Base-by-base conservation (phyloP, 140 eudicot species). In the Bidens hawaiensis region DNA sequence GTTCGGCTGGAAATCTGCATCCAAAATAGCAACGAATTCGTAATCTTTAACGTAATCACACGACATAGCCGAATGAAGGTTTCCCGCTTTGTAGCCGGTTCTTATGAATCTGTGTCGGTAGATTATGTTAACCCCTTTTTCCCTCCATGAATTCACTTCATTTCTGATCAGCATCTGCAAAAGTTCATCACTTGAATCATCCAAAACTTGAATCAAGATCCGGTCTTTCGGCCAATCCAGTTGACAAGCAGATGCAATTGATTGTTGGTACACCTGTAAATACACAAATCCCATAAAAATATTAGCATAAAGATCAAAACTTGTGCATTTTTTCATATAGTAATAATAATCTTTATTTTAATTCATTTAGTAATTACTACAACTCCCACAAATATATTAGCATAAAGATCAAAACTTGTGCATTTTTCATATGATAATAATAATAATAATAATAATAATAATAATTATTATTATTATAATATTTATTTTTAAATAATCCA, bases 181-280 rank as follows among this genome's bases (percentile, higher is more conserved):
- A 23, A 76, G 67, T 64, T 89, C 95, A 65, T 89, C 97, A 51
- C 86, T 91, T 41, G 97, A 89, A 76, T 89, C 97, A 57, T 89
- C 97, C 75, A 89, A 78, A 6, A 90, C 87, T 80, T 90, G 97
- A 41, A 90, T 67, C 55, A 90, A 75, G 62, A 90, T 68, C 54
- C 88, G 77, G 63, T 90, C 90, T 69, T 79, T 86, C 5, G 97
- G 97, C 97, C 97, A 90, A 78, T 90, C 97, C 64, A 90, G 81
- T 68, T 90, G 88, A 55, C 97, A 86, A 60, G 82, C 95, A 17
- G 97, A 90, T 23, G 68, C 82, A 24, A 90, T 90, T 50, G 97
- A 83, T 76, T 78, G 89, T 65, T 81, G 94, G 34, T 73, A 90
- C 33, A 90, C 97, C 97, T 90, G 46, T 36, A 76, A 6, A 13